Base-by-base conservation (phyloP, 768 basidiomycete genomes). In the Termitomyces eurrhizus region DNA sequence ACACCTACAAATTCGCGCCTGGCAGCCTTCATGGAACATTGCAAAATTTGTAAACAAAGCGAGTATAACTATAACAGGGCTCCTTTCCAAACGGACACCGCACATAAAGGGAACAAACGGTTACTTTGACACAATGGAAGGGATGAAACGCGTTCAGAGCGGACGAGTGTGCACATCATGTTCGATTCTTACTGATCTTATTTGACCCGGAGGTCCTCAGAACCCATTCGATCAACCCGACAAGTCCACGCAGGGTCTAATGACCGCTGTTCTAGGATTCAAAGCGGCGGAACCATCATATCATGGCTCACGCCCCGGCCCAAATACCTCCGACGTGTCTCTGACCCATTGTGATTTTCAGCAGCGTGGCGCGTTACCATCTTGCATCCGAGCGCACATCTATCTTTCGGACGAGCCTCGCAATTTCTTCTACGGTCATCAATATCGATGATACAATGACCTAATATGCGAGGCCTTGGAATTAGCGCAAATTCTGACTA, bases 321-420 rank as follows among this genome's bases (percentile, higher is more conserved):
- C 16, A 12, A 39, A 35, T 12, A 24, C 36, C 4, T 37, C 42
- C 24, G 50, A 45, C 14, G 46, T 67, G 2, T 55, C 60, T 24
- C 52, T 69, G 2, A 2, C 42, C 64, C 3, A 69, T 83, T 9
- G 74, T 80, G 68, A 84, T 83, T 63, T 70, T 74, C 32, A 80
- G 80, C 12, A 77, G 73, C 57, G 80, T 81, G 54, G 82, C 82
- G 33, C 72, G 83, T 26, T 82, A 83, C 66, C 82, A 84, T 61
- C 74, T 84, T 4, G 79, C 82, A 2, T 74, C 74, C 9, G 83
- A 83, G 62, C 71, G 81, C 33, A 83, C 80, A 5, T 83, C 80
- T 83, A 83, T 29, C 68, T 72, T 83, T 21, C 70, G 82, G 42
- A 83, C 82, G 29, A 81, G 80, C 58, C 66, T 81, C 11, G 72